phyloP scores from a whole-genome alignment of 139 green algal genomes.

The Picochlorum sp. region DNA sequence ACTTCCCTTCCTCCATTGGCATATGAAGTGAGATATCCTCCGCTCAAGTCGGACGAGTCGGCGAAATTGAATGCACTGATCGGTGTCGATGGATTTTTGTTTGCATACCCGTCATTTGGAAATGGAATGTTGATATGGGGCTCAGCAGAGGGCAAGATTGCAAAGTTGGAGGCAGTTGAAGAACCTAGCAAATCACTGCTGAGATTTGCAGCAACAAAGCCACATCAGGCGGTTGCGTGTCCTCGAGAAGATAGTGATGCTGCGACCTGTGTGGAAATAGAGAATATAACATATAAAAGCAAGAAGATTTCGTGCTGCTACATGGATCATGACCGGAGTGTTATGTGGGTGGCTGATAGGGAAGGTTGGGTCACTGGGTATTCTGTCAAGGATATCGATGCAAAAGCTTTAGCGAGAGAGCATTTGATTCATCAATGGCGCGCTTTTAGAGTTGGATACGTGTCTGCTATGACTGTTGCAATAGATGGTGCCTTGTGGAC shows the following conservation, averaged over 20 bases:
- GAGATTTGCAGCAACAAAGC: no score
- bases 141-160: conserved; percentile 15
- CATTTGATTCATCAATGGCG: conserved; percentile 19
- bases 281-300: background rate
- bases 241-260: conserved; percentile 37
- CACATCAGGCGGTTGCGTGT: no score
- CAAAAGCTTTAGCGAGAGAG: background rate
- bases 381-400: background rate
- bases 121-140: conserved; percentile 38
- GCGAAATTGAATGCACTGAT: conserved; percentile 37
- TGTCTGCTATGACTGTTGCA: conserved; percentile 36
- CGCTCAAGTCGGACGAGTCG: conserved; percentile 42
- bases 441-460: conserved; percentile 27
- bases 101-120: conserved; percentile 34
- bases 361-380: conserved; percentile 36
- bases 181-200: no score
- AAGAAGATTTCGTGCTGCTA: conserved; percentile 17
- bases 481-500: conserved; percentile 61
- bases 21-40: conserved; percentile 42
- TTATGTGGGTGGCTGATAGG: conserved; percentile 44
- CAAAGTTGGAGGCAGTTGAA: background rate
- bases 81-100: conserved; percentile 39
- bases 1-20: conserved; percentile 14
- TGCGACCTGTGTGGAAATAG: conserved; percentile 32
- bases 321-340: conserved; percentile 21